Evolutionary conservation across 2,329 filamentous ascomycete genomes (phyloP).

Genomic region (Coniochaeta prunicola): DNA sequence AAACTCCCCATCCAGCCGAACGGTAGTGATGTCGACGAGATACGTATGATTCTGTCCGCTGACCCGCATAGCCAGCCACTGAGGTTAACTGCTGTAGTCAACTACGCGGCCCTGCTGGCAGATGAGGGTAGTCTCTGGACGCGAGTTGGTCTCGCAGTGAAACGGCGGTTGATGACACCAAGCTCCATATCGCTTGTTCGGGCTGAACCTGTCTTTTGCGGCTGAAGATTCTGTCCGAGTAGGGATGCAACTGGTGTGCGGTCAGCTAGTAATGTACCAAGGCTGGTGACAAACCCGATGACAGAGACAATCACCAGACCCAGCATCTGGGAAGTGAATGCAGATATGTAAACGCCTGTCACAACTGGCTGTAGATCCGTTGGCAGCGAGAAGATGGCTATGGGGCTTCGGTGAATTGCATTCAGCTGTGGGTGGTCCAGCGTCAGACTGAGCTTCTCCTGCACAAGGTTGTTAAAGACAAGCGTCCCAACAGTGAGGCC

Average conservation of each 20-base stretch:
- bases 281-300: constrained; percentile 8
- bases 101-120: background rate
- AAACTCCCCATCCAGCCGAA: no score
- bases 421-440: constrained; percentile 5
- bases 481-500: constrained; percentile 53
- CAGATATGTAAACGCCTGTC: constrained; percentile 8
- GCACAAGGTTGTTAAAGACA: constrained; percentile 42
- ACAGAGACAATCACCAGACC: constrained; percentile 9
- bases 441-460: constrained; percentile 6
- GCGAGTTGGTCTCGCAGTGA: background rate
- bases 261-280: constrained; percentile 9
- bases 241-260: constrained; percentile 9
- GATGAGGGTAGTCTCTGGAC: background rate
- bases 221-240: constrained; percentile 9
- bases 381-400: constrained; percentile 6
- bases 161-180: constrained; percentile 1
- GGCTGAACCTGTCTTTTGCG: constrained; percentile 7
- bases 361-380: constrained; percentile 5
- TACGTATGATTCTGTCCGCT: no score
- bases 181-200: constrained; percentile 11
- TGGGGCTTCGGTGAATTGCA: constrained; percentile 10
- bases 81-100: no score
- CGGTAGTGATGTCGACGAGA: no score
- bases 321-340: constrained; percentile 13
- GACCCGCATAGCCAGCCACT: no score